Base-by-base conservation (phyloP, 1,139 yeast genomes). In the Blastobotrys petasosporus region DNA sequence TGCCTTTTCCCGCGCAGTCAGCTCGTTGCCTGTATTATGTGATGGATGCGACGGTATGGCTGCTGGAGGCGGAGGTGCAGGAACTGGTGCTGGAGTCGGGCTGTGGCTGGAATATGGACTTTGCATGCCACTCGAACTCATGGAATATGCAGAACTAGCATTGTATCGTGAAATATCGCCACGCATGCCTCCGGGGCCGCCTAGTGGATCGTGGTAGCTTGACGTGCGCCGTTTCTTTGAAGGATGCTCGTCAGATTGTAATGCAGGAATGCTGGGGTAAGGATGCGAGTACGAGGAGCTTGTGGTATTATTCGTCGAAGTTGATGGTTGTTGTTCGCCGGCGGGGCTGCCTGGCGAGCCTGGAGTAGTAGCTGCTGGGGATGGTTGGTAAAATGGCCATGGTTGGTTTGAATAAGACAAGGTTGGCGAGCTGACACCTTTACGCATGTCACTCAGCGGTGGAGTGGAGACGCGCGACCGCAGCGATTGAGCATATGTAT, bases 201-300 rank as follows among this genome's bases (percentile, higher is more conserved):
- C 58, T 37, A 60, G 48, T 1, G 64, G 64, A 41, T 60, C 64
- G 41, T 59, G 58, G 42, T 59, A 56, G 4, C 63, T 59, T 16
- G 63, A 59, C 7, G 60, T 60, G 9, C 64, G 54, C 8, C 64
- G 52, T 25, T 58, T 50, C 47, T 60, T 60, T 2, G 25, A 30
- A 16, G 47, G 31, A 13, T 36, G 12, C 11, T 45, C 42, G 9
- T 48, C 49, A 13, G 46, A 47, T 13, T 32, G 33, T 29, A 44
- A 37, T 4, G 39, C 29, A 2, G 20, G 45, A 23, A 28, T 37
- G 37, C 11, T 30, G 25, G 12, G 38, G 13, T 34, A 25, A 4
- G 25, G 25, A 20, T 20, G 25, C 25, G 25, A 25, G 8, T 20
- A 7, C 25, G 25, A 25, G 8, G 13, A 2, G 13, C 5, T 17